Evolutionary conservation across 106 monocot genomes (phyloP).

Genomic region (Alisma plantagoaquatica): DNA sequence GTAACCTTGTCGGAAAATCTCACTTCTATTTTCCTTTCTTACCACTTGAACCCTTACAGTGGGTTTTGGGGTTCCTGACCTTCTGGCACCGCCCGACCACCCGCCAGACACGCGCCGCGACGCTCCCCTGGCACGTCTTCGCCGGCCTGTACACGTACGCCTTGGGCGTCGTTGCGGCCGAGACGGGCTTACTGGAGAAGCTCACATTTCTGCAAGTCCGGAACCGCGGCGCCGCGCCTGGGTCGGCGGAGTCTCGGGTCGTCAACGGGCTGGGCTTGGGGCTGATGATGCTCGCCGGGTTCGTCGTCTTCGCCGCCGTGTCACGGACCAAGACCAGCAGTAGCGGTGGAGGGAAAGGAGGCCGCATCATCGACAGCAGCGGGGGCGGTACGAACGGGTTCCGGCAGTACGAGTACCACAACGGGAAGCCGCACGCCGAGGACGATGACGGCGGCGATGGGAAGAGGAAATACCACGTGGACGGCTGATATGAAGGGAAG

Average conservation of each 20-base stretch:
- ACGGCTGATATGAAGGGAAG: too few species aligned
- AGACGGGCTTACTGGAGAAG: conserved; percentile 73
- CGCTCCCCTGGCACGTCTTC: conserved; percentile 60
- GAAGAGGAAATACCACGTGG: too few species aligned
- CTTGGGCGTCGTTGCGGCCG: conserved; percentile 50
- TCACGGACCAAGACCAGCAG: too few species aligned
- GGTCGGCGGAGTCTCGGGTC: conserved; percentile 23
- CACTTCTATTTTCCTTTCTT: too few species aligned
- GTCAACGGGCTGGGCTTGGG: conserved; percentile 46
- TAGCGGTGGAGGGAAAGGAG: conserved; percentile 1
- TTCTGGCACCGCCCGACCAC: conserved; percentile 41
- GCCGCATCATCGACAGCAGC: not conserved
- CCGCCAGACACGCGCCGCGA: conserved; percentile 13
- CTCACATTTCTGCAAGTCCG: conserved; percentile 46
- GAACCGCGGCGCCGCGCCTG: conserved; percentile 10
- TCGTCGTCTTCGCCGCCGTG: conserved; percentile 41
- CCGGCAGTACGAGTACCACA: too few species aligned
- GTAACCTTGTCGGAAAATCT: too few species aligned
- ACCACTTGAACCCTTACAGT: too few species aligned
- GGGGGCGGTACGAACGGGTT: not conserved
- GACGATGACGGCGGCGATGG: too few species aligned
- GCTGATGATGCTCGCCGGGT: conserved; percentile 33
- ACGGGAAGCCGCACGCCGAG: not conserved
- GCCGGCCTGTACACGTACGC: conserved; percentile 48
- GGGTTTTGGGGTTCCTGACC: conserved; percentile 37